A percentile compares a stretch with the other conserved stretches of the same genome.
Conservation (phyloP, 2,329 filamentous ascomycete genomes). For the Sphaerostilbella broomeana region DNA sequence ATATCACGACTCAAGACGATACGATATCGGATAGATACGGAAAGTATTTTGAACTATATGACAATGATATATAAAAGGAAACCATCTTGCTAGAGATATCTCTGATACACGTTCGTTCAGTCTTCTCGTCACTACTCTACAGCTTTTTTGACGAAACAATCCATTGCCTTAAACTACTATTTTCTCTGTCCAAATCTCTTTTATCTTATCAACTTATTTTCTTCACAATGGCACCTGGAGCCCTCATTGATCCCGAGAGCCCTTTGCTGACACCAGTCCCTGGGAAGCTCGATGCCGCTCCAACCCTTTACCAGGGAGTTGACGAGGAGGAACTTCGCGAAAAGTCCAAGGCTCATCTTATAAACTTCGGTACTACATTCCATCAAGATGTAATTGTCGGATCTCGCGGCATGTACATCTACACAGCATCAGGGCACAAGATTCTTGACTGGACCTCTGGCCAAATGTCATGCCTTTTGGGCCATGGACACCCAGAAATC, state of each 20-base stretch:
- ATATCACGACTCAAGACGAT: conserved; percentile 8
- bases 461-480: conserved; percentile 54
- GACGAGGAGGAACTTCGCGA: conserved; percentile 18
- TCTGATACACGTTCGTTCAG: not conserved
- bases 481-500: conserved; percentile 52
- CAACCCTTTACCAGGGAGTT: conserved; percentile 18
- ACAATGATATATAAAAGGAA: too few relatives aligned
- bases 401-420: conserved; percentile 39
- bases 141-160: not conserved
- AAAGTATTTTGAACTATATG: not conserved
- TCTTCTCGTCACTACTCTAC: not conserved
- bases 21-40: conserved; percentile 14
- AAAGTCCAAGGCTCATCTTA: conserved; percentile 20
- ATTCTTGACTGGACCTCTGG: conserved; percentile 55
- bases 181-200: not conserved
- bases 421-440: conserved; percentile 36
- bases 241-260: conserved; percentile 10
- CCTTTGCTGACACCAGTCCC: conserved; percentile 5
- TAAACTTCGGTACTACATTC: conserved; percentile 22
- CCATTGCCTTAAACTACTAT: not conserved
- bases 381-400: conserved; percentile 34
- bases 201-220: not conserved
- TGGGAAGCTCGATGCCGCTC: conserved; percentile 10
- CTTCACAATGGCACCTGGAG: conserved; percentile 20
- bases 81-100: not conserved